A percentile compares a stretch with the other conserved stretches of the same genome.
Evolutionary conservation across 768 basidiomycete species (phyloP).

Genomic region (Russula dissimulans): DNA sequence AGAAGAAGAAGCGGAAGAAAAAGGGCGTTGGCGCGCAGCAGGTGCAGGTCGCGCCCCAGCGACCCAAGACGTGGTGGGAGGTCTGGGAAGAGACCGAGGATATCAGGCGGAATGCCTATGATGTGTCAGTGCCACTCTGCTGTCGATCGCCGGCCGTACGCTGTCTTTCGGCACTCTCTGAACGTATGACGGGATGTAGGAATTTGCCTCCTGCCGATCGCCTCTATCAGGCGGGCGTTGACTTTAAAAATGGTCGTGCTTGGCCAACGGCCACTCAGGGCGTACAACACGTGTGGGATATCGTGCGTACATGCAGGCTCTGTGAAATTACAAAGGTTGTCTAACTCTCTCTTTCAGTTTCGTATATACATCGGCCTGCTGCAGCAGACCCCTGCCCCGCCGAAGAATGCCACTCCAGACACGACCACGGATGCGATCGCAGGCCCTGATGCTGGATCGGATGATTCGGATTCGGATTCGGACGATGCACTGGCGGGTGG

Average conservation of each 20-base stretch:
- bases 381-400: constrained; percentile 17
- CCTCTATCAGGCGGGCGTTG: constrained; percentile 46
- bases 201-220: constrained; percentile 40
- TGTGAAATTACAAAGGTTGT: neutral
- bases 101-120: constrained; percentile 32
- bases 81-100: constrained; percentile 61
- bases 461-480: constrained; percentile 19
- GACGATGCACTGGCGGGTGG: constrained; percentile 23
- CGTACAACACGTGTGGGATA: constrained; percentile 49
- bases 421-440: neutral
- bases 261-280: constrained; percentile 29
- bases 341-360: constrained; percentile 36
- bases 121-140: constrained; percentile 33
- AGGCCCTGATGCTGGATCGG: constrained; percentile 17
- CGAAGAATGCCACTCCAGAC: constrained; percentile 6
- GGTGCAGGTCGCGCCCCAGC: constrained; percentile 19
- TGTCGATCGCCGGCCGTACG: no score
- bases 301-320: constrained; percentile 32
- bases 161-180: neutral
- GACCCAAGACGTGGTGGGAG: constrained; percentile 49
- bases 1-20: constrained; percentile 43
- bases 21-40: constrained; percentile 29
- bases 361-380: constrained; percentile 50
- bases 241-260: constrained; percentile 40
- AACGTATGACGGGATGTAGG: constrained; percentile 26